These are phyloP conservation scores for Serendipita sp. DNA, from an alignment of 768 basidiomycete genomes.

Conservation along the genomic window DNA sequence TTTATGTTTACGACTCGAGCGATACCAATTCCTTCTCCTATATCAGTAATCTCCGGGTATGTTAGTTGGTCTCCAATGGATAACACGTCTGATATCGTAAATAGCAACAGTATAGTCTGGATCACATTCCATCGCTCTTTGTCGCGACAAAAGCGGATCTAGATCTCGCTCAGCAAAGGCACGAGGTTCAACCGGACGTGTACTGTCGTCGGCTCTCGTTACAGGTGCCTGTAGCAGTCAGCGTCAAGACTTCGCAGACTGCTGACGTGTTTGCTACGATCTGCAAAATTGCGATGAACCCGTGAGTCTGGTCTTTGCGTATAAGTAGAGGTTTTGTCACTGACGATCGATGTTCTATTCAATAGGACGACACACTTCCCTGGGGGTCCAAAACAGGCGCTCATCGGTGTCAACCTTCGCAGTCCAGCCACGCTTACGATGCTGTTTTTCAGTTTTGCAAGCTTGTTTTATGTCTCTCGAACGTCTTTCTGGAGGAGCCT, in stretches of 20 bases:
- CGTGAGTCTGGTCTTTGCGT: conserved; percentile 36
- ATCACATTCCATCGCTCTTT: conserved; percentile 89
- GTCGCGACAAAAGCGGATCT: conserved; percentile 99
- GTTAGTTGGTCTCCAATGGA: conserved; percentile 14
- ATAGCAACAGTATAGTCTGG: conserved; percentile 92
- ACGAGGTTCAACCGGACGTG: conserved; percentile 96
- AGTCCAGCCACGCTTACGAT: conserved; percentile 61
- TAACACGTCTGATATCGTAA: not conserved
- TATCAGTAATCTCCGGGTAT: conserved; percentile 85
- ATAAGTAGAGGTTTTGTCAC: conserved; percentile 8
- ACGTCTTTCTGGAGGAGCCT: conserved; percentile 27
- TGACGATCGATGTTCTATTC: conserved; percentile 15
- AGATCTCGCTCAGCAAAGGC: conserved; percentile 91
- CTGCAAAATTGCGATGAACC: conserved; percentile 69
- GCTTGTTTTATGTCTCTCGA: conserved; percentile 52
- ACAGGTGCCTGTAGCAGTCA: conserved; percentile 90
- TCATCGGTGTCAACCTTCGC: conserved; percentile 49
- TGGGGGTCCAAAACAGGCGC: conserved; percentile 65
- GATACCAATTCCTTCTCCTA: conserved; percentile 99
- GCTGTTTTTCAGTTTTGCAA: conserved; percentile 57
- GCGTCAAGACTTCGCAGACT: conserved; percentile 67
- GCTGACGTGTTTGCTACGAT: conserved; percentile 81
- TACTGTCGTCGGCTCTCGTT: conserved; percentile 80
- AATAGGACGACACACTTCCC: conserved; percentile 50
- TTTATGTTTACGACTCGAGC: conserved; percentile 93